phyloP scores from a whole-genome alignment of 1,284 basidiomycete genomes.

The Fomitopsis palustris region DNA sequence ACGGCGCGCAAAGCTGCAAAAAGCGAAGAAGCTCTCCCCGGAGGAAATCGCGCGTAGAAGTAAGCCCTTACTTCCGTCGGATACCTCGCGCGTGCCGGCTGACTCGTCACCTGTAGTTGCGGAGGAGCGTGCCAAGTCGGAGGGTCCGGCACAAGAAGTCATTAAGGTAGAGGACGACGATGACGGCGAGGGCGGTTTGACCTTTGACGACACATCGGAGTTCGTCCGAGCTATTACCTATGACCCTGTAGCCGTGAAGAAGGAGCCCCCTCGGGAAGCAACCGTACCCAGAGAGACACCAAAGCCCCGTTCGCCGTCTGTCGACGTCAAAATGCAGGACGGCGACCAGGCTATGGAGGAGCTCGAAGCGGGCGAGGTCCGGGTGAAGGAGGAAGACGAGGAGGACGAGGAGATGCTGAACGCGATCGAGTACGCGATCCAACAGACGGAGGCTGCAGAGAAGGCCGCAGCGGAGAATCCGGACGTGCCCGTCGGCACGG shows the following conservation, averaged over 20 bases:
- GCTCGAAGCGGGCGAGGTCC: constrained; percentile 75
- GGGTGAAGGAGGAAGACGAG: constrained; percentile 74
- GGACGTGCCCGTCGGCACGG: constrained; percentile 51
- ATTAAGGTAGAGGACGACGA: constrained; percentile 63
- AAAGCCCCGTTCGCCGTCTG: constrained; percentile 40
- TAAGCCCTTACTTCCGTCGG: constrained; percentile 35
- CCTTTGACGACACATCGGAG: constrained; percentile 96
- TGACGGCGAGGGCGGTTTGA: constrained; percentile 59
- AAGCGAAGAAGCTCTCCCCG: constrained; percentile 74
- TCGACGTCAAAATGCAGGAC: constrained; percentile 55
- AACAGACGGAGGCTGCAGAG: constrained; percentile 55
- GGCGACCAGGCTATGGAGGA: constrained; percentile 68
- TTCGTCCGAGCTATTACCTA: constrained; percentile 89
- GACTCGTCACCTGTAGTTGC: constrained; percentile 47
- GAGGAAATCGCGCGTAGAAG: constrained; percentile 84
- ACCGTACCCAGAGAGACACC: constrained; percentile 31
- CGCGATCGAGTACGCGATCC: constrained; percentile 66
- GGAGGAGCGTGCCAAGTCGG: constrained; percentile 54
- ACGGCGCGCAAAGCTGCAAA: constrained; percentile 78
- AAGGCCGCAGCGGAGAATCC: constrained; percentile 31
- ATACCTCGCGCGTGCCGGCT: neutral
- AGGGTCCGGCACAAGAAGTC: constrained; percentile 40
- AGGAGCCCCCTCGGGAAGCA: constrained; percentile 42
- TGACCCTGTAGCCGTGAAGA: constrained; percentile 49
- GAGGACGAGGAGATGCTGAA: constrained; percentile 71